Evolutionary conservation across 805 yeast species (phyloP), one percentile per base, ranked within the genome.

Genomic region (Kodamaea sagamina): DNA sequence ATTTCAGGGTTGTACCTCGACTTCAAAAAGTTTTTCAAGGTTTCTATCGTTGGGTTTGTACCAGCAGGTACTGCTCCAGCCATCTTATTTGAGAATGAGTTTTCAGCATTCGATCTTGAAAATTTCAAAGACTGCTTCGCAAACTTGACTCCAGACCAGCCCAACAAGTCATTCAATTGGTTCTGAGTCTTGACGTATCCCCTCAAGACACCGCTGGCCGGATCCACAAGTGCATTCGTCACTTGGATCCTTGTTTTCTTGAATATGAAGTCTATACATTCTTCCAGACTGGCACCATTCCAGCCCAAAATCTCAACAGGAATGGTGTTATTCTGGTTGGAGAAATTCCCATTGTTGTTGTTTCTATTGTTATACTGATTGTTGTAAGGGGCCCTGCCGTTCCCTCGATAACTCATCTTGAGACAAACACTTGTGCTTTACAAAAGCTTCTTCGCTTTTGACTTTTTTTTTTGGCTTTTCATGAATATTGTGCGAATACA

Each of bases 141-240:
- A 68, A 88, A 89, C 46, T 82, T 72, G 39, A 84, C 81, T n/a
- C 96, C 96, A 32, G 76, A 71, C 78, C 84, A 82, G 47, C 74
- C 77, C 32, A 68, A 59, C 38, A 89, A 64, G 5, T 71, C 74
- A 15, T 77, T 72, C 0, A 89, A 89, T 13, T 86, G 88, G 18
- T 65, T 63, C 22, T 70, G 67, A 3, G 62, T 63, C 29, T 68
- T 67, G 11, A 86, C 90, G 12, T 69, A 70, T 0, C 86, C 96
- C 31, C 73, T 71, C 15, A 89, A 62, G 1, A 75, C 68, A 3
- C 80, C 79, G 5, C 58, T 50, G 8, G 47, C 36, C 7, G 80
- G 78, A 43, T 81, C 81, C 5, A 80, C 77, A 2, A 60, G 53
- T 8, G 81, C 69, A 57, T 84, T 77, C 39, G 63, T 61, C 9